Evolutionary conservation across 768 basidiomycete genomes (phyloP), one percentile per base, ranked within the genome.

Genomic region (Flagelloscypha sp.): DNA sequence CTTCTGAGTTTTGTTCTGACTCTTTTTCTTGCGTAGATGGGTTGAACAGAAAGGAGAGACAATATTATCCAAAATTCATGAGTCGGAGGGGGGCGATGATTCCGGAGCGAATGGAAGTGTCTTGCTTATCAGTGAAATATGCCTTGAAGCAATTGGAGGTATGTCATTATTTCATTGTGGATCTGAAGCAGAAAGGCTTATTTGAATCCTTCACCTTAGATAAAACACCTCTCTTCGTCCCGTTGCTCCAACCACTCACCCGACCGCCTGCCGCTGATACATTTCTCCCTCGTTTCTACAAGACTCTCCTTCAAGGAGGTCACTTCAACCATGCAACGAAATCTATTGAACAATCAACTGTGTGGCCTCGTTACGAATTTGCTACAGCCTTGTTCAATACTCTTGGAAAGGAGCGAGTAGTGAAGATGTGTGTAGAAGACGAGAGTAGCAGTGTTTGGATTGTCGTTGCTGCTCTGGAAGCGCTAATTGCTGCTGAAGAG

Each of bases 231-330:
- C 81, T 81, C 0, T 74, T 69, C 8, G 55, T 72, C 28, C 62
- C 79, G 0, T 70, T 95, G 3, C 61, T 88, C 1, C 52, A 59
- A 17, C 68, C 75, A 0, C 64, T 90, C 13, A 55, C 69, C 2
- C 47, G 57, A 2, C 61, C 76, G 5, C 76, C 80, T 0, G 66
- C 74, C 15, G 48, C 64, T 5, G 73, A 77, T 33, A 38, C 63
- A 0, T 40, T 62, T 8, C 53, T 52, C 8, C 67, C 71, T 0
- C 72, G 92, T 25, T 51, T 92, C 32, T 93, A 88, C 70, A 95
- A 95, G 54, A 78, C 77, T 5, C 74, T 95, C 5, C 67, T 95
- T 1, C 88, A 93, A 52, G 92, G 92, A 5, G 92, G 92, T 0
- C 89, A 93, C 52, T 95, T 79, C 58, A 78, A 76, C 41, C 79